These are phyloP conservation scores for Monilinia laxa DNA, from an alignment of 2,329 filamentous ascomycete genomes.

Conservation along the genomic window DNA sequence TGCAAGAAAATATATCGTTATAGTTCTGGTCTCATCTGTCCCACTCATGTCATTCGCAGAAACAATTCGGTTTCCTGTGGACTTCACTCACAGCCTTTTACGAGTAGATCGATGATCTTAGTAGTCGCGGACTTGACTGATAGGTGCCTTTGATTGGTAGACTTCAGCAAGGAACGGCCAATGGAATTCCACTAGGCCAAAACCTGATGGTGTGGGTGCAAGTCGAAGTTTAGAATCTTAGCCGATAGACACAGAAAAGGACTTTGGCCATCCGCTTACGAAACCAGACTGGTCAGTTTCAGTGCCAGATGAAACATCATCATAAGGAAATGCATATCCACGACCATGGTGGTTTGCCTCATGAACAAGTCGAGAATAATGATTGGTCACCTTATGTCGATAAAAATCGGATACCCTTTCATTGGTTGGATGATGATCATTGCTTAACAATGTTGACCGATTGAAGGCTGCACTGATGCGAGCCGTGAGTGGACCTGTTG, in stretches of 20 bases:
- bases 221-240: background rate
- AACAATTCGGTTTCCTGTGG: background rate
- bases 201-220: background rate
- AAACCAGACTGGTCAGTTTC: slow-evolving; percentile 61
- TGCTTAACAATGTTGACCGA: slow-evolving; percentile 35
- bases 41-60: background rate
- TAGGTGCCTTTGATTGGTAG: background rate
- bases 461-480: slow-evolving; percentile 36
- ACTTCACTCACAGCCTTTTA: background rate
- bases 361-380: slow-evolving; percentile 63
- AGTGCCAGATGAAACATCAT: slow-evolving; percentile 62
- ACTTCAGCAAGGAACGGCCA: background rate
- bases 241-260: slow-evolving; percentile 19
- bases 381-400: slow-evolving; percentile 55
- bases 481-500: slow-evolving; percentile 29
- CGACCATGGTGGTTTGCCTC: slow-evolving; percentile 56
- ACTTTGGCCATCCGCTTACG: slow-evolving; percentile 23
- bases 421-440: slow-evolving; percentile 49
- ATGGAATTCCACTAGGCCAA: background rate
- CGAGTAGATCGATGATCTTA: no score
- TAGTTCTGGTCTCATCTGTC: background rate
- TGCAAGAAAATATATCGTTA: no score
- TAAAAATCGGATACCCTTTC: slow-evolving; percentile 57
- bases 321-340: slow-evolving; percentile 67
- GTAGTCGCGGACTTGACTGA: background rate